Percentiles rank a stretch among this genome's conserved stretches.
Conservation (phyloP, 345 rosid genomes). For the Brassica incana region DNA sequence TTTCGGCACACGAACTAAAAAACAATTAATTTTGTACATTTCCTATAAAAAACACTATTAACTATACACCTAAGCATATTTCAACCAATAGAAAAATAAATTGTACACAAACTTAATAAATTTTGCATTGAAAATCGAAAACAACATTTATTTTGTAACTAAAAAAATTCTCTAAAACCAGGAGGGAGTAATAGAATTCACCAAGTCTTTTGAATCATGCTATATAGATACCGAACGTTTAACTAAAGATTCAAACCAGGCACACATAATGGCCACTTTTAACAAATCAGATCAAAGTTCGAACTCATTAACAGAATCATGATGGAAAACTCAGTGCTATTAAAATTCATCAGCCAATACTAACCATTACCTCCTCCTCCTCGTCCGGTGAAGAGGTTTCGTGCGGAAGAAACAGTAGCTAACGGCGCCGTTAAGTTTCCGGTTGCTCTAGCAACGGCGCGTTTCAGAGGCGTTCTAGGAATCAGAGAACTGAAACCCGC, state of each 20-base stretch:
- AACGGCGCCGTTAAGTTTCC: constrained; percentile 5
- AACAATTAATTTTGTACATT: too few relatives aligned
- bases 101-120: too few relatives aligned
- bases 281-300: background rate
- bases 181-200: background rate
- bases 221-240: background rate
- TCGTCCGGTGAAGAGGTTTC: constrained; percentile 11
- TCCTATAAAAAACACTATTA: too few relatives aligned
- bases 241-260: too few relatives aligned
- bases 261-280: too few relatives aligned
- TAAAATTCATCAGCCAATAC: background rate
- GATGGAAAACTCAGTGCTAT: background rate
- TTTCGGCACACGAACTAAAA: too few relatives aligned
- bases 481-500: constrained; percentile 37
- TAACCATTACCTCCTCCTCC: constrained; percentile 23
- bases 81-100: too few relatives aligned
- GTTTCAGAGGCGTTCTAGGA: constrained; percentile 15
- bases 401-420: background rate
- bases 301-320: background rate
- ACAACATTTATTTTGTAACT: too few relatives aligned
- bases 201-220: background rate
- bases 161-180: too few relatives aligned
- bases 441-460: constrained; percentile 2
- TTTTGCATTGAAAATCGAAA: too few relatives aligned
- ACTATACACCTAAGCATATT: too few relatives aligned